Conservation (phyloP, 495 filamentous ascomycete genomes). For the Daldinia childiae region DNA sequence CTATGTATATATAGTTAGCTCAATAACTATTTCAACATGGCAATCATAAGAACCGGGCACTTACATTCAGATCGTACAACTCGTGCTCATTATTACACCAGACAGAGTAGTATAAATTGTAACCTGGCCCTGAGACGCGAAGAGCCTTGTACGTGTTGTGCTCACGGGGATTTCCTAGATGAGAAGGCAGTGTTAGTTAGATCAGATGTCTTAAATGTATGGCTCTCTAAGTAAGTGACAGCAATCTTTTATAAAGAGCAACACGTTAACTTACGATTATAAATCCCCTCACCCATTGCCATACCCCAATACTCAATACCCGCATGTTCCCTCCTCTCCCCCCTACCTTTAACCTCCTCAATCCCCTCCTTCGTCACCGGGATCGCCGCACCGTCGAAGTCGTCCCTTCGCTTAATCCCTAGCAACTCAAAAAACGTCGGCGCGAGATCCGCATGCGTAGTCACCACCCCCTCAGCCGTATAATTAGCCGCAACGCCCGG, state of each 20-base stretch:
- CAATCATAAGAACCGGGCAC: conserved; percentile 7
- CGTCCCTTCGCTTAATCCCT: conserved; percentile 54
- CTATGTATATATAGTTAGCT: conserved; percentile 41
- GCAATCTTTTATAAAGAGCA: neutral
- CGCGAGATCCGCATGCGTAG: conserved; percentile 72
- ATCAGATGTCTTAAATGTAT: neutral
- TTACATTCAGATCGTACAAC: conserved; percentile 65
- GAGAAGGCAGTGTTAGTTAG: conserved; percentile 14
- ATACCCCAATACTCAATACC: conserved; percentile 70
- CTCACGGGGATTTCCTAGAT: conserved; percentile 23
- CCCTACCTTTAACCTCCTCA: conserved; percentile 28
- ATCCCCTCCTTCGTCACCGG: conserved; percentile 47
- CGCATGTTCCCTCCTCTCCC: conserved; percentile 61
- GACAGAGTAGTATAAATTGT: conserved; percentile 68
- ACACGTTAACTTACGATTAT: conserved; percentile 28
- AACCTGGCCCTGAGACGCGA: conserved; percentile 59
- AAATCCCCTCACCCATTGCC: conserved; percentile 57
- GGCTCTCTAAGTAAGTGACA: neutral
- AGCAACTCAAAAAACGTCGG: conserved; percentile 67
- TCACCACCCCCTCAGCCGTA: conserved; percentile 58
- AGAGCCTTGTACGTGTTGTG: conserved; percentile 69
- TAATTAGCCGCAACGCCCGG: conserved; percentile 59
- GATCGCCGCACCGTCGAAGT: conserved; percentile 66
- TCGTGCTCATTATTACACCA: conserved; percentile 71
- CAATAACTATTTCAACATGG: neutral